Conservation (phyloP, 2,329 filamentous ascomycete genomes). For the Colletotrichum musicola region DNA sequence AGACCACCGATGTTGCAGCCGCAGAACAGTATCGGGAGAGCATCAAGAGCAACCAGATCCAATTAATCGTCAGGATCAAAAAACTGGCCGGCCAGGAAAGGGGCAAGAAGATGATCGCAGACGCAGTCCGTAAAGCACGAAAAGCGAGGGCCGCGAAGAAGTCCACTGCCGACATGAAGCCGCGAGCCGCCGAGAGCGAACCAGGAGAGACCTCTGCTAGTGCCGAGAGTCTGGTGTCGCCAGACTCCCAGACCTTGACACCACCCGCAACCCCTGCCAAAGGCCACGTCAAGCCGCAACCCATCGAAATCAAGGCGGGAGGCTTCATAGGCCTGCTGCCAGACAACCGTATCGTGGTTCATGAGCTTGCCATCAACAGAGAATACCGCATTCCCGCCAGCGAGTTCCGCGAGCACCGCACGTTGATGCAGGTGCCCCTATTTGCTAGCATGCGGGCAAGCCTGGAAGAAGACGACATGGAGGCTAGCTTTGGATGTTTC, state of each 20-base stretch:
- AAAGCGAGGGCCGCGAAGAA: constrained; percentile 74
- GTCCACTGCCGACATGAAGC: constrained; percentile 77
- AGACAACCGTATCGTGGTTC: constrained; percentile 80
- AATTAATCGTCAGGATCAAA: constrained; percentile 84
- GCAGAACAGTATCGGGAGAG: constrained; percentile 83
- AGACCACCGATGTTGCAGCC: constrained; percentile 79
- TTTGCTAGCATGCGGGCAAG: constrained; percentile 71
- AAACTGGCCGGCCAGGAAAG: constrained; percentile 78
- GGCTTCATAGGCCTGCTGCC: constrained; percentile 71
- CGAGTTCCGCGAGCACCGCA: constrained; percentile 70
- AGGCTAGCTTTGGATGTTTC: constrained; percentile 76
- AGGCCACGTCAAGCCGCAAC: constrained; percentile 54
- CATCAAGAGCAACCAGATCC: constrained; percentile 84
- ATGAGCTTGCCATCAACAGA: constrained; percentile 84
- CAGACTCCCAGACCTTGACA: constrained; percentile 64
- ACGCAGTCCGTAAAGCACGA: constrained; percentile 79
- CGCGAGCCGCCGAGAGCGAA: constrained; percentile 70
- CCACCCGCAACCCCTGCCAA: constrained; percentile 65
- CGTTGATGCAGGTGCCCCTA: constrained; percentile 61
- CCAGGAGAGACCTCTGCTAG: constrained; percentile 53
- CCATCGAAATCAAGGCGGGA: constrained; percentile 47
- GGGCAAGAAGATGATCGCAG: constrained; percentile 79
- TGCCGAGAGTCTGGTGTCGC: constrained; percentile 52
- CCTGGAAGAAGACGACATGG: constrained; percentile 74
- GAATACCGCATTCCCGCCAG: constrained; percentile 79